phyloP scores from a whole-genome alignment of 495 filamentous ascomycete species.

The Penicillium pancosmium region DNA sequence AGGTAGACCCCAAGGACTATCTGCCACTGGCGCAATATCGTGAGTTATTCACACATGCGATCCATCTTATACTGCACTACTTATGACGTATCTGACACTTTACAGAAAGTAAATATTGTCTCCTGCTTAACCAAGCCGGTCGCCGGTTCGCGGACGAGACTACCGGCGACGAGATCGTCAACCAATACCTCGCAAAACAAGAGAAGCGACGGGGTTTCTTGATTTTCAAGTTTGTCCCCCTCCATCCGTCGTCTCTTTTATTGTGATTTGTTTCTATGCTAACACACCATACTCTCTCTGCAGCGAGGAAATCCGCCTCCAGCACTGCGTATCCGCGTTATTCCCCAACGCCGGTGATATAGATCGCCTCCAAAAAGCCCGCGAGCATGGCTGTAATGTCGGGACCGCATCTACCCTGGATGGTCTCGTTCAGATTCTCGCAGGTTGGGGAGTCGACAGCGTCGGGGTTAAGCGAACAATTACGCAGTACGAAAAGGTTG shows the following conservation, averaged over 20 bases:
- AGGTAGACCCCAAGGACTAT: slow-evolving; percentile 28
- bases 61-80: too few relatives aligned
- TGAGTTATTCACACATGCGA: slow-evolving; percentile 1
- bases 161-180: slow-evolving; percentile 31
- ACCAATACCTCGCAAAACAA: slow-evolving; percentile 34
- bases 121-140: slow-evolving; percentile 25
- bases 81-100: neutral
- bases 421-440: slow-evolving; percentile 17
- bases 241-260: neutral
- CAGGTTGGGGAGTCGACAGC: slow-evolving; percentile 22
- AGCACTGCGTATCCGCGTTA: slow-evolving; percentile 25
- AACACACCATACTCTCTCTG: neutral
- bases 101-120: slow-evolving; percentile 30
- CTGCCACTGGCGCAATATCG: slow-evolving; percentile 31
- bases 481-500: slow-evolving; percentile 18
- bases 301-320: slow-evolving; percentile 25
- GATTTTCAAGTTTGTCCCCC: slow-evolving; percentile 25
- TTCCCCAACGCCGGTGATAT: slow-evolving; percentile 33
- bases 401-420: slow-evolving; percentile 20
- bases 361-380: slow-evolving; percentile 31
- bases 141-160: slow-evolving; percentile 27
- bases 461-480: slow-evolving; percentile 18
- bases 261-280: neutral
- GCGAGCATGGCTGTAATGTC: slow-evolving; percentile 29
- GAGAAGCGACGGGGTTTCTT: slow-evolving; percentile 31